Evolutionary conservation across 345 rosid genomes (phyloP), one percentile per base, ranked within the genome.

Genomic region (Erucastrum elatum): DNA sequence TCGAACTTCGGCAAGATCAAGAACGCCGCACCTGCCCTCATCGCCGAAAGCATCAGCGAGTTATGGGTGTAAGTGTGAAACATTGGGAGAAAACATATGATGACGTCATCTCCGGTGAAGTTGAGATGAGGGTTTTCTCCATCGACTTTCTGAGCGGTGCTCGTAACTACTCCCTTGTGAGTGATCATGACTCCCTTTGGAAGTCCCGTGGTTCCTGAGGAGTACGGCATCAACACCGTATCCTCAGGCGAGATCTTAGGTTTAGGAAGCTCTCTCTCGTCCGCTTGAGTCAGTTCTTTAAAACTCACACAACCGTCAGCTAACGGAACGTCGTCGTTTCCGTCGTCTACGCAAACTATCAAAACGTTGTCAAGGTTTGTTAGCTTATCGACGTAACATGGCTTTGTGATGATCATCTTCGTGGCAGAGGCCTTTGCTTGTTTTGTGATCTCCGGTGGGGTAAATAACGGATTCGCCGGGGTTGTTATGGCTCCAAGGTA

Each of bases 131-230:
- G 98, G 75, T 95, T 95, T 41, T 95, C 99, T 25, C 99, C 99
- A 66, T 93, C 98, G 0, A 93, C 96, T 69, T 87, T 96, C 72
- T 95, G 99, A 0, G 96, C 97, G 35, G 91, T 89, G 71, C 94
- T 91, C 0, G 98, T 91, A 11, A 93, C 87, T 0, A 90, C 79
- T 0, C 96, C 89, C 76, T 86, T 87, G 82, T 95, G 99, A 0
- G 97, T 90, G 4, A 95, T 53, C 94, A 93, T 88, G 33, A 93
- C 99, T 2, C 99, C 99, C 53, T 95, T 95, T 0, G 99, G 98
- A 5, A 93, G 66, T n/a, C 98, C 99, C 3, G 96, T 95, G 0
- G 99, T 95, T 0, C 99, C 99, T 3, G 99, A 95, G 3, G 99
- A 95, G 67, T 88, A 95, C 0, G 97, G 99, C 5, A 95, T 83